phyloP scores from a whole-genome alignment of 352 stramenopile genomes.

The Phytophthora melonis region DNA sequence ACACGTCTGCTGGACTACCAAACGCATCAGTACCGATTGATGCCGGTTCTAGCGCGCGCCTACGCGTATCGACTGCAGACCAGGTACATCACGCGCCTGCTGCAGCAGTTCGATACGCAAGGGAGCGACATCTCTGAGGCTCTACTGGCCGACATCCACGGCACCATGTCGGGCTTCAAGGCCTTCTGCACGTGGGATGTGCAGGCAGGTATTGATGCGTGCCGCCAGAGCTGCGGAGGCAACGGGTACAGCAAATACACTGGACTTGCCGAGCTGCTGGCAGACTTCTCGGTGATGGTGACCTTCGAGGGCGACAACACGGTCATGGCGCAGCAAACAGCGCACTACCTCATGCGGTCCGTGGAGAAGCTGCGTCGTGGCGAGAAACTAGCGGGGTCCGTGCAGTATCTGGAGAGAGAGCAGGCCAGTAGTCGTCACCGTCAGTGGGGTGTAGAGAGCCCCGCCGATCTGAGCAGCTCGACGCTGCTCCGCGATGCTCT shows the following conservation, averaged over 20 bases:
- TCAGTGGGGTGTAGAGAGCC: constrained; percentile 44
- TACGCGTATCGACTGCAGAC: constrained; percentile 95
- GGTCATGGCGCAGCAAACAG: constrained; percentile 96
- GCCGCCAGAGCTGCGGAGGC: constrained; percentile 95
- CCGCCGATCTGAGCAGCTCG: constrained; percentile 45
- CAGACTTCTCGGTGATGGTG: constrained; percentile 96
- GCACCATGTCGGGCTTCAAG: constrained; percentile 95
- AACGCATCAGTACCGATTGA: constrained; percentile 94
- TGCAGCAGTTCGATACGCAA: constrained; percentile 89
- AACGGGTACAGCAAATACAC: constrained; percentile 94
- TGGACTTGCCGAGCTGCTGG: constrained; percentile 91
- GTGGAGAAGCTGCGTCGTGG: constrained; percentile 63
- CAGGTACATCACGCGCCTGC: constrained; percentile 77
- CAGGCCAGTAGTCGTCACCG: constrained; percentile 12
- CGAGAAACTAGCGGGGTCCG: constrained; percentile 64
- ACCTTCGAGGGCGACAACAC: constrained; percentile 98
- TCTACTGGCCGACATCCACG: constrained; percentile 94
- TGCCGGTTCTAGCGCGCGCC: constrained; percentile 90
- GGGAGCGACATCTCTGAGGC: constrained; percentile 71
- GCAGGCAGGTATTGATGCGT: constrained; percentile 93
- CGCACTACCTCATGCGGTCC: constrained; percentile 70
- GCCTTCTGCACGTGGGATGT: constrained; percentile 93
- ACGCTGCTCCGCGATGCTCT: constrained; percentile 50
- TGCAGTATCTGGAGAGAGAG: constrained; percentile 69
- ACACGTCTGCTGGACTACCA: constrained; percentile 95